Conservation (phyloP, 1,139 yeast species). For the Candida pseudoviswanathii region DNA sequence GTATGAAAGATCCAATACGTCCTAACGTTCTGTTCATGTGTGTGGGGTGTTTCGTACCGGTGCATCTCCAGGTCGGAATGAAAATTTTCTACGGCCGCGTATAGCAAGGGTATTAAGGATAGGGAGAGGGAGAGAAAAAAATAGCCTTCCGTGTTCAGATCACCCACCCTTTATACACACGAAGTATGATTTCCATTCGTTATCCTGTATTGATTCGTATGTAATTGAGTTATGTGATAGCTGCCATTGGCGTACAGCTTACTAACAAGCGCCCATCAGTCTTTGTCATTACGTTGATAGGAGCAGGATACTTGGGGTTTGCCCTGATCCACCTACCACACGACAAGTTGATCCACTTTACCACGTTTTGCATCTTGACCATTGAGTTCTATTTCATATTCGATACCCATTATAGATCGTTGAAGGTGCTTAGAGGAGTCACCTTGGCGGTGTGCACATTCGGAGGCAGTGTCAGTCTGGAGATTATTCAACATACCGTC, state of each 20-base stretch:
- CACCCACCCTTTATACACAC: neutral
- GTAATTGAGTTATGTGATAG: neutral
- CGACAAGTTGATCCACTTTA: conserved; percentile 57
- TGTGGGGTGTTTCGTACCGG: neutral
- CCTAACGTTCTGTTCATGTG: neutral
- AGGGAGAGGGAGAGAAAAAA: neutral
- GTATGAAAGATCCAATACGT: neutral
- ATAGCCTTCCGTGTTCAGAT: neutral
- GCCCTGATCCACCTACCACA: conserved; percentile 48
- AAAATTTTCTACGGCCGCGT: neutral
- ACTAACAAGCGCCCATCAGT: conserved; percentile 20
- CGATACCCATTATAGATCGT: conserved; percentile 37
- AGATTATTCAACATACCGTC: conserved; percentile 47
- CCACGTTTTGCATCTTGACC: conserved; percentile 52
- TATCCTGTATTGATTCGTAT: conserved; percentile 7
- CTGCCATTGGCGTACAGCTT: neutral
- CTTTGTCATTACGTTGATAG: conserved; percentile 27
- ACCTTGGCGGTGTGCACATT: conserved; percentile 49
- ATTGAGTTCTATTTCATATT: conserved; percentile 57
- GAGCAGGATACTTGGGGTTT: conserved; percentile 53
- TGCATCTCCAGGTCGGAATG: neutral
- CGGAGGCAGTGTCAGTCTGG: conserved; percentile 54
- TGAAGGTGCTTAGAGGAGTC: conserved; percentile 39
- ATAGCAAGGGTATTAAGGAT: neutral
- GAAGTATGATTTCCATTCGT: conserved; percentile 10